Percentiles rank a stretch among this genome's conserved stretches.
These are phyloP conservation scores for Datura wrightii DNA, from an alignment of 257 asterid species.

Conservation along the genomic window DNA sequence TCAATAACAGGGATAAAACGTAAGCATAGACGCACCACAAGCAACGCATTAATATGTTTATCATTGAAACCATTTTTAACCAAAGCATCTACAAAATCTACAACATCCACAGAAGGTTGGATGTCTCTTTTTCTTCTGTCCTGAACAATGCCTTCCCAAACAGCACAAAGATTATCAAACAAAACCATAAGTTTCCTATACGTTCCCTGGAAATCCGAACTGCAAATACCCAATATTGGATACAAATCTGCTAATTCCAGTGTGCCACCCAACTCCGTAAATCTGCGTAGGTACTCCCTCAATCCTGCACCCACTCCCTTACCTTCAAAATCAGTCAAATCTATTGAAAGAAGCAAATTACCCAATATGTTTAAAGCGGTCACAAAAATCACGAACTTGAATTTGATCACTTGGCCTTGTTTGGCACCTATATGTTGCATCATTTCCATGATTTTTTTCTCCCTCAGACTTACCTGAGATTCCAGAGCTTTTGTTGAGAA, in stretches of 20 bases:
- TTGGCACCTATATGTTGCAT: neutral
- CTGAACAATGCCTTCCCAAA: conserved; percentile 6
- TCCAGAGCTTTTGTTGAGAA: neutral
- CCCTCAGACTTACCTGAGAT: neutral
- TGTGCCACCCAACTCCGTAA: neutral
- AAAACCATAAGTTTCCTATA: neutral
- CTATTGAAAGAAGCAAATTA: conserved; percentile 8
- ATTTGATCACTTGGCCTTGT: neutral
- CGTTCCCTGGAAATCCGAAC: conserved; percentile 17
- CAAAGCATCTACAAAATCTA: conserved; percentile 8
- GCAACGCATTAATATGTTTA: neutral
- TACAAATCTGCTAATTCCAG: conserved; percentile 17
- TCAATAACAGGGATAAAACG: too few species aligned
- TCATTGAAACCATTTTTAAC: conserved; percentile 1
- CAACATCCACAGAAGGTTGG: neutral
- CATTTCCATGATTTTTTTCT: neutral
- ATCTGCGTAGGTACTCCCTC: neutral
- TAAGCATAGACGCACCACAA: too few species aligned
- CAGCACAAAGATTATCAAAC: neutral
- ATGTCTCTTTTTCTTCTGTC: neutral
- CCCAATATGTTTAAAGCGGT: neutral
- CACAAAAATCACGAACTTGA: neutral
- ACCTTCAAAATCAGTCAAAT: conserved; percentile 16
- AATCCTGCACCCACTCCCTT: conserved; percentile 20
- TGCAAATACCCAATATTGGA: conserved; percentile 17